These are phyloP conservation scores for Chenopodium quinoa DNA, from an alignment of 148 eudicot genomes.

Conservation along the genomic window DNA sequence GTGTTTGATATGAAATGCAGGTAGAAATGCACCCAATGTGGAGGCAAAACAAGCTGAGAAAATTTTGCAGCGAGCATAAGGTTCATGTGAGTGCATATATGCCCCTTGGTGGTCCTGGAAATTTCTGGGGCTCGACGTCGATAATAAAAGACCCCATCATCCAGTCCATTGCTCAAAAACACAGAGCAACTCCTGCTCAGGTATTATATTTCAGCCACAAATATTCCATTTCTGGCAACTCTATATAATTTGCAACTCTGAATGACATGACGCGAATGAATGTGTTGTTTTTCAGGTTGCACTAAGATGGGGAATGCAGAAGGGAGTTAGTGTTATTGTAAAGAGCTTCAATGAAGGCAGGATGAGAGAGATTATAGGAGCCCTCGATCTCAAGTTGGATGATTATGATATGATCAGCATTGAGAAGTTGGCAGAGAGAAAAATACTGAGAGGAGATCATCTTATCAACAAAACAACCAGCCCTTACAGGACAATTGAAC, in stretches of 20 bases:
- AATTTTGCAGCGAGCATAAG: conserved; percentile 35
- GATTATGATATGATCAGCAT: conserved; percentile 43
- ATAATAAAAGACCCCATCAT: conserved; percentile 50
- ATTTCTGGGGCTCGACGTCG: conserved; percentile 57
- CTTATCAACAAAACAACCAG: conserved; percentile 48
- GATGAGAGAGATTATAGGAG: conserved; percentile 48
- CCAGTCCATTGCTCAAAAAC: conserved; percentile 52
- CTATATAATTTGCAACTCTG: neutral
- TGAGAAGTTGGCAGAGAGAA: conserved; percentile 43
- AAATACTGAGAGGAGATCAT: conserved; percentile 54
- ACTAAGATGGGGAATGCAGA: conserved; percentile 57
- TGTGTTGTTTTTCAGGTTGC: conserved; percentile 43
- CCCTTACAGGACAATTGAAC: conserved; percentile 50
- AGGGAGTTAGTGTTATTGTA: conserved; percentile 48
- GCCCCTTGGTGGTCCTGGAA: conserved; percentile 69
- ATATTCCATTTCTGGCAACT: neutral
- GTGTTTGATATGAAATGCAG: conserved; percentile 22
- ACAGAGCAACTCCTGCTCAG: conserved; percentile 64
- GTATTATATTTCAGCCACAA: conserved; percentile 10
- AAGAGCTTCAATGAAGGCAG: conserved; percentile 54
- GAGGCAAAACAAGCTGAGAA: conserved; percentile 61
- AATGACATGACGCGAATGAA: neutral
- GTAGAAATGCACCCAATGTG: conserved; percentile 77
- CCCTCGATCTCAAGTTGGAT: conserved; percentile 43
- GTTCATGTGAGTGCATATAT: conserved; percentile 70